A percentile compares a stretch with the other conserved stretches of the same genome.
phyloP scores from a whole-genome alignment of 306 rosid species.

The Acacia melanoxylon region DNA sequence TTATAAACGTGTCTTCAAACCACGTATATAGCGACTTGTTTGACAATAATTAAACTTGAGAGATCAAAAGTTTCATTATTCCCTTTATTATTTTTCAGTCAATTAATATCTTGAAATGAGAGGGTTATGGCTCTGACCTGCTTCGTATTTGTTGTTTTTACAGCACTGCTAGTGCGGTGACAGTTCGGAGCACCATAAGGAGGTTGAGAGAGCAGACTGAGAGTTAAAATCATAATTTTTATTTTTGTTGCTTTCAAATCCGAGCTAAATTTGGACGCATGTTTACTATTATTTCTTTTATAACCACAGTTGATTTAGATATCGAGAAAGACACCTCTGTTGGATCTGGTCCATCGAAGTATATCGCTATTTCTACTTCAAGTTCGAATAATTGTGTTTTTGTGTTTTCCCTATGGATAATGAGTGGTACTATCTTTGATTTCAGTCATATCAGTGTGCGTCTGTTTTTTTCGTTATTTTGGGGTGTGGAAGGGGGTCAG shows the following conservation, averaged over 20 bases:
- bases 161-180: constrained; percentile 66
- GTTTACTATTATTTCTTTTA: background rate
- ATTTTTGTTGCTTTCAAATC: background rate
- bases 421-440: background rate
- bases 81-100: background rate
- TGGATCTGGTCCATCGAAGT: background rate
- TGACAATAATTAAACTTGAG: background rate
- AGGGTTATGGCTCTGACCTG: background rate
- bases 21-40: background rate
- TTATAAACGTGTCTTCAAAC: too few species aligned
- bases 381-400: background rate
- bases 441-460: too few species aligned
- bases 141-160: background rate
- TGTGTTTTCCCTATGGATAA: background rate
- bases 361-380: background rate
- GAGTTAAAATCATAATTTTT: constrained; percentile 24
- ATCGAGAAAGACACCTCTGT: background rate
- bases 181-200: constrained; percentile 65
- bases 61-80: background rate
- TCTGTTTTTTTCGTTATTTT: too few species aligned
- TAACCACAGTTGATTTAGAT: background rate
- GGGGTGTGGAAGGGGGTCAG: too few species aligned
- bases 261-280: background rate
- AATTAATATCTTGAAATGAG: background rate
- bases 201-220: constrained; percentile 76